Evolutionary conservation across 2,329 filamentous ascomycete genomes (phyloP).

Genomic region (Paecilomyces fulvus): DNA sequence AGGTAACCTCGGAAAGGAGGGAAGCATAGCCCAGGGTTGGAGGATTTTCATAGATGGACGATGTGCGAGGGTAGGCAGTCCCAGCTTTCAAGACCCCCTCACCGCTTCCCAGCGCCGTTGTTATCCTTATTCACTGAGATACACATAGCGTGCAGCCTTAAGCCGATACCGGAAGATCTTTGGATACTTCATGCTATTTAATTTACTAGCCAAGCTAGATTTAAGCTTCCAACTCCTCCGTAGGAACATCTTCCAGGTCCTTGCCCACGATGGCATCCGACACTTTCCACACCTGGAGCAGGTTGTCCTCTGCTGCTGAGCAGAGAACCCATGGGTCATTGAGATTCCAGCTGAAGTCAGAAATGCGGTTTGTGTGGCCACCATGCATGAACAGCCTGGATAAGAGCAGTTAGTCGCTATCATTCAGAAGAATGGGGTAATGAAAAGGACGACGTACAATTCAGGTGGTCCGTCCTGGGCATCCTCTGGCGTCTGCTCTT

Average conservation of each 20-base stretch:
- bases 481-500: conserved; percentile 92
- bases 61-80: neutral
- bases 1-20: neutral
- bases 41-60: neutral
- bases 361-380: conserved; percentile 92
- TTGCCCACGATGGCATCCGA: conserved; percentile 72
- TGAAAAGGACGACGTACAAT: conserved; percentile 52
- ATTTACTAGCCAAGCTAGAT: neutral
- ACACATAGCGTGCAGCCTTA: neutral
- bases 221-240: conserved; percentile 63
- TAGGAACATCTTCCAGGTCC: conserved; percentile 64
- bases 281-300: conserved; percentile 91
- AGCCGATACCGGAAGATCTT: neutral
- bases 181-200: neutral
- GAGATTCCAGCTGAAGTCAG: conserved; percentile 95
- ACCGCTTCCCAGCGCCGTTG: too few species aligned
- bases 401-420: conserved; percentile 1
- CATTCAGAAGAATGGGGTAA: neutral
- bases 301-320: conserved; percentile 91
- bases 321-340: conserved; percentile 96
- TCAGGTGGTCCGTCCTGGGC: conserved; percentile 91
- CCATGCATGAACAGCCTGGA: conserved; percentile 91
- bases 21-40: neutral
- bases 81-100: neutral
- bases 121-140: neutral